Evolutionary conservation across 2,329 filamentous ascomycete genomes (phyloP), one percentile per base, ranked within the genome.

Genomic region (Neopestalotiopsis rosae): DNA sequence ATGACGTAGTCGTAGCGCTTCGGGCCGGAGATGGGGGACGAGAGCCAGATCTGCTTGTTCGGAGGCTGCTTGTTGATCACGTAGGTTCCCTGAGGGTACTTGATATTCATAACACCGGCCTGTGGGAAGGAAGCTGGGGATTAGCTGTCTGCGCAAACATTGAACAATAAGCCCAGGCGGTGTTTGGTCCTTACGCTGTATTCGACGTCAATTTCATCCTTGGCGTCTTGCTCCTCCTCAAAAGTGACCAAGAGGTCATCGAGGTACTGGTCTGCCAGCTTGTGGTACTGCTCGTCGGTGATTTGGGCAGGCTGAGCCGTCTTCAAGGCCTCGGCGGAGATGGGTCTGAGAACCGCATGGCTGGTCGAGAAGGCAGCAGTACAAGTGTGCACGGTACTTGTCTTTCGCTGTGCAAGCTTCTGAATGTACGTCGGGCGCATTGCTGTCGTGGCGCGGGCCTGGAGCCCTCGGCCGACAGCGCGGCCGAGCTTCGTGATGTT

Each of bases 31-130:
- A 94, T 85, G 4, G 96, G 96, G 58, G 94, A 97, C 49, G 94
- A 96, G 61, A 98, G 89, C 96, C 96, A 99, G 78, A 99, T 97
- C 79, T 92, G 96, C 85, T 94, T 96, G 86, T 98, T 98, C 24
- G 95, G 94, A 0, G 96, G 96, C 81, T 99, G 96, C 82, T 99
- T 99, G 88, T 99, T 99, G 83, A 99, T 88, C 70, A 99, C 93
- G 79, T 97, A 99, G 38, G 90, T 95, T 71, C 95, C 94, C 13
- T 86, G 84, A 1, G 90, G 89, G 74, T 93, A 89, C 6, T 84
- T 86, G 76, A 98, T 86, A 71, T 91, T 94, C 74, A 98, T 87
- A 68, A 98, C 94, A 67, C 96, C 95, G 67, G 94, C 89, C 95
- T 98, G 75, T 61, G 32, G 24, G 42, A 28, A 28, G 24, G 6